A percentile compares a stretch with the other conserved stretches of the same genome.
phyloP scores from a whole-genome alignment of 306 rosid species.

The Ceratonia siliqua region DNA sequence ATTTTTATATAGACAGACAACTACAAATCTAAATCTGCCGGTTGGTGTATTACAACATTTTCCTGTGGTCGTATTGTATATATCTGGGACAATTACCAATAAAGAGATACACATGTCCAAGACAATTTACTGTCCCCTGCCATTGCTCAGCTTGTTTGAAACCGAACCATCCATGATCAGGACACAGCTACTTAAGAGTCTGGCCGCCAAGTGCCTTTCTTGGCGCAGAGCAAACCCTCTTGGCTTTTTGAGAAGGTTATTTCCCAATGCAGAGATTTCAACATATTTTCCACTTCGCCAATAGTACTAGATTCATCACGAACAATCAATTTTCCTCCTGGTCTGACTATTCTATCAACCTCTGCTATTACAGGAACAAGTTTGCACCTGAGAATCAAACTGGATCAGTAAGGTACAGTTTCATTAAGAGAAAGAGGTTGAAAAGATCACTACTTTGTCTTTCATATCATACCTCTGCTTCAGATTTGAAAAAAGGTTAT shows the following conservation, averaged over 20 bases:
- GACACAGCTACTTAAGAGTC: constrained; percentile 43
- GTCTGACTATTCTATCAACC: constrained; percentile 82
- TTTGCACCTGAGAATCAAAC: constrained; percentile 62
- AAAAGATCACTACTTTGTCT: constrained; percentile 13
- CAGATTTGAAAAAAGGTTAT: constrained; percentile 78
- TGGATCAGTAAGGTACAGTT: background rate
- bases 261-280: constrained; percentile 90
- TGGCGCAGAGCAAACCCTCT: constrained; percentile 79
- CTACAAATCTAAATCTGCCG: constrained; percentile 26
- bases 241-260: constrained; percentile 62
- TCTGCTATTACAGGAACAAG: constrained; percentile 75
- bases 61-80: background rate
- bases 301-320: constrained; percentile 73
- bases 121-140: constrained; percentile 13
- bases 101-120: constrained; percentile 2
- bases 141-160: constrained; percentile 22
- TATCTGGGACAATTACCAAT: constrained; percentile 17
- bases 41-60: constrained; percentile 14
- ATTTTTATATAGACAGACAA: constrained; percentile 30
- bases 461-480: constrained; percentile 60
- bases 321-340: constrained; percentile 74
- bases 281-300: constrained; percentile 66
- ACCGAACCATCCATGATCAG: constrained; percentile 37
- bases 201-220: constrained; percentile 85
- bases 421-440: constrained; percentile 12